Conservation (phyloP, 2,329 filamentous ascomycete genomes). For the Diaporthe sp. region DNA sequence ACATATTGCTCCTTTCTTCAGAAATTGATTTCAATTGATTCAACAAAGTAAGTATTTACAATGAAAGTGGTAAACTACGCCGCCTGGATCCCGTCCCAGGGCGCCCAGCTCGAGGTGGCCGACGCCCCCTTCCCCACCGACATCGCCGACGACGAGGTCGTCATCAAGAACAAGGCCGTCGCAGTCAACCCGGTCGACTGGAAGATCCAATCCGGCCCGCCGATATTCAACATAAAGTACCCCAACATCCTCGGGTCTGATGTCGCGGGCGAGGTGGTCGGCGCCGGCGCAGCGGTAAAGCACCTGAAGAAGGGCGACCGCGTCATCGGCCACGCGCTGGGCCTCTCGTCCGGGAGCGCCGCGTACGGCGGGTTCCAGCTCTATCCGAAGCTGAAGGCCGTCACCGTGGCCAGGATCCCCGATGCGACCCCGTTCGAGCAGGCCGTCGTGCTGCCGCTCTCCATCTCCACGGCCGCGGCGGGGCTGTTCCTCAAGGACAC, state of each 20-base stretch:
- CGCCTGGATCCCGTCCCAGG: slow-evolving; percentile 29
- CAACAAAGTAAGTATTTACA: neutral
- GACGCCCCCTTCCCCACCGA: slow-evolving; percentile 26
- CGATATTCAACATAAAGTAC: slow-evolving; percentile 46
- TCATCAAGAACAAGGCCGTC: slow-evolving; percentile 37
- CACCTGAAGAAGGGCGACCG: slow-evolving; percentile 50
- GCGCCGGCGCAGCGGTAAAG: slow-evolving; percentile 45
- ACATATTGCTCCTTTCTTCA: neutral
- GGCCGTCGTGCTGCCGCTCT: slow-evolving; percentile 45
- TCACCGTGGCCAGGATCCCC: slow-evolving; percentile 43
- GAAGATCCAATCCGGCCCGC: slow-evolving; percentile 44
- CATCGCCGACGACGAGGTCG: slow-evolving; percentile 33
- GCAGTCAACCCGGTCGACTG: slow-evolving; percentile 46
- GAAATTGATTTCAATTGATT: neutral
- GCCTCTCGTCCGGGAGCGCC: slow-evolving; percentile 40
- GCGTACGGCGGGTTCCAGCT: slow-evolving; percentile 45
- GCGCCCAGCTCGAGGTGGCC: slow-evolving; percentile 31
- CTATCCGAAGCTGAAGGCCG: slow-evolving; percentile 41
- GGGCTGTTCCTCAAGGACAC: slow-evolving; percentile 43
- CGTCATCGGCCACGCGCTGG: slow-evolving; percentile 45
- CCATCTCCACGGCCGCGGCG: slow-evolving; percentile 45
- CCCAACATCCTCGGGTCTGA: slow-evolving; percentile 50
- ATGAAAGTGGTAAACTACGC: slow-evolving; percentile 36
- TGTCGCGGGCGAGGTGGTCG: slow-evolving; percentile 49
- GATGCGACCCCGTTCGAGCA: slow-evolving; percentile 42